Evolutionary conservation across 495 filamentous ascomycete species (phyloP).

Genomic region (Aspergillus heteromorphus): DNA sequence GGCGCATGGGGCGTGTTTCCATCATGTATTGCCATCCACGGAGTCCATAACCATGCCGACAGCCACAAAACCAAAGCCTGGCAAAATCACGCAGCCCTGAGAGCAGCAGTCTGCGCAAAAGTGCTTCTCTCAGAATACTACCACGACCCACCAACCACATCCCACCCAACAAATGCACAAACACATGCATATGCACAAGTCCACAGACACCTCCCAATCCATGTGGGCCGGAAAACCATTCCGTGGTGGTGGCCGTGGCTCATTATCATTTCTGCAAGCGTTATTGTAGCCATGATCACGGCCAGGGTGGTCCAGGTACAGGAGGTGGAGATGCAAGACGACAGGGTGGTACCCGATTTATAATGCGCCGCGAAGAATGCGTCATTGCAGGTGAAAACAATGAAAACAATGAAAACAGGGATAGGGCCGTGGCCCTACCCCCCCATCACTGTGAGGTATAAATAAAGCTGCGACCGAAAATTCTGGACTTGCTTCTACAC

Average conservation of each 20-base stretch:
- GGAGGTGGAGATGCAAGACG: too few relatives aligned
- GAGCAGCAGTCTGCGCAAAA: slow-evolving; percentile 26
- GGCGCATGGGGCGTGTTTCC: slow-evolving; percentile 30
- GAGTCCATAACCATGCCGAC: slow-evolving; percentile 36
- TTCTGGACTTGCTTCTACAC: neutral
- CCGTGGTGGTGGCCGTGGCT: too few relatives aligned
- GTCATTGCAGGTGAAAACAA: neutral
- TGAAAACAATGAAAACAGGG: neutral
- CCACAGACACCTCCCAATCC: too few relatives aligned
- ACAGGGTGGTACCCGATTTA: neutral
- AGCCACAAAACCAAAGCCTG: slow-evolving; percentile 35
- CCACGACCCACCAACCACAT: neutral
- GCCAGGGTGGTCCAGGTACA: too few relatives aligned
- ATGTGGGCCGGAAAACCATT: too few relatives aligned
- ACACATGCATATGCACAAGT: too few relatives aligned
- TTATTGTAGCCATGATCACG: too few relatives aligned
- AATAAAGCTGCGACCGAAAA: neutral
- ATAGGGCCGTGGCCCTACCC: neutral
- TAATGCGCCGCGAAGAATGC: neutral
- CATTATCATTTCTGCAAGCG: too few relatives aligned
- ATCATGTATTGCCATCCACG: slow-evolving; percentile 31
- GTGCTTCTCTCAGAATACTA: slow-evolving; percentile 12
- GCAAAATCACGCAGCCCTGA: slow-evolving; percentile 33
- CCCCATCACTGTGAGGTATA: neutral
- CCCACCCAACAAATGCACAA: too few relatives aligned